phyloP scores from a whole-genome alignment of 352 stramenopile genomes.

The Pythium folliculosum region DNA sequence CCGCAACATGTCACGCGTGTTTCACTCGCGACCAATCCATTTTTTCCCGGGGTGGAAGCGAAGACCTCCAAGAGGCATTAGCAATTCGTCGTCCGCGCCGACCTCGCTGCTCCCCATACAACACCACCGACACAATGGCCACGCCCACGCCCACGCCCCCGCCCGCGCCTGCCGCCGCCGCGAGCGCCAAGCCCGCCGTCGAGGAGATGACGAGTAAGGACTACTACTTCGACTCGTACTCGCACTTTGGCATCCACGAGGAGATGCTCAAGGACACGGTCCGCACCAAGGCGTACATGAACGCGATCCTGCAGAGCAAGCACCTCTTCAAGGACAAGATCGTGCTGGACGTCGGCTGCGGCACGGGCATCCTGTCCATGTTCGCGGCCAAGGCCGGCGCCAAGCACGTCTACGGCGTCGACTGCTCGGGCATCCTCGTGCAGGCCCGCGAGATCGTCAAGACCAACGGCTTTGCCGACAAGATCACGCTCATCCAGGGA shows the following conservation, averaged over 20 bases:
- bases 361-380: conserved; percentile 97
- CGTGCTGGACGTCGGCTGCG: conserved; percentile 96
- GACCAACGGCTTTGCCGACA: conserved; percentile 92
- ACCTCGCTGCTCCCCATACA: not conserved
- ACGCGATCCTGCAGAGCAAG: conserved; percentile 96
- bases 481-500: conserved; percentile 95
- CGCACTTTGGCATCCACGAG: conserved; percentile 98
- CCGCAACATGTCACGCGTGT: conserved; percentile 20
- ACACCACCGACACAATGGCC: conserved; percentile 31
- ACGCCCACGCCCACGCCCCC: conserved; percentile 31
- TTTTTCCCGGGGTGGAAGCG: conserved; percentile 13
- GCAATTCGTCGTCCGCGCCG: not conserved
- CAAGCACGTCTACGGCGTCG: conserved; percentile 93
- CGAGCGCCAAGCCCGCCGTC: conserved; percentile 16
- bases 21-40: conserved; percentile 33
- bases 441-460: conserved; percentile 95
- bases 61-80: conserved; percentile 18
- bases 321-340: conserved; percentile 97
- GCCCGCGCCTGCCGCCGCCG: conserved; percentile 1
- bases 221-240: conserved; percentile 99
- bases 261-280: conserved; percentile 99
- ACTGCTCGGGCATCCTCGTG: conserved; percentile 94
- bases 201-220: conserved; percentile 91
- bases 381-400: conserved; percentile 94
- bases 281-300: conserved; percentile 96